A percentile compares a stretch with the other conserved stretches of the same genome.
phyloP scores from a whole-genome alignment of 208 protist genomes.

The Acanthamoeba castellanii region DNA sequence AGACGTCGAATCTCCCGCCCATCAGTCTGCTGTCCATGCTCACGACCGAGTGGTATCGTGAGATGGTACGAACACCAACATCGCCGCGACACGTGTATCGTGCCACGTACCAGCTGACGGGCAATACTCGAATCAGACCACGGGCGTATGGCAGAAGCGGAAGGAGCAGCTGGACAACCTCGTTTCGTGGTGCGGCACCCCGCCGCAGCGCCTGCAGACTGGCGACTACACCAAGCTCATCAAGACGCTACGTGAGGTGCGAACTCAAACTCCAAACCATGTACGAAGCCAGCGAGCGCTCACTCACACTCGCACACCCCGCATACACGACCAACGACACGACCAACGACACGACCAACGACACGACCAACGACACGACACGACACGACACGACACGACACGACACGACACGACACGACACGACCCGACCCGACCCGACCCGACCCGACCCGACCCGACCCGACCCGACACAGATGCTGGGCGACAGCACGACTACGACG shows the following conservation, averaged over 20 bases:
- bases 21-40: slow-evolving; percentile 23
- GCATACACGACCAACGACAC: too few relatives aligned
- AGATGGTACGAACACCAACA: slow-evolving; percentile 4
- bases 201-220: not conserved
- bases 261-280: too few relatives aligned
- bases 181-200: slow-evolving; percentile 5
- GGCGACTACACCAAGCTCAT: slow-evolving; percentile 69
- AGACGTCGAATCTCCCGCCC: not conserved
- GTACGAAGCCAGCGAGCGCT: too few relatives aligned
- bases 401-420: too few relatives aligned
- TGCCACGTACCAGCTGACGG: not conserved
- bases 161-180: slow-evolving; percentile 64
- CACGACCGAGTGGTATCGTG: slow-evolving; percentile 41
- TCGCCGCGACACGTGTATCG: not conserved
- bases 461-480: too few relatives aligned
- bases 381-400: too few relatives aligned
- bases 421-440: too few relatives aligned
- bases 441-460: too few relatives aligned
- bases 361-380: too few relatives aligned
- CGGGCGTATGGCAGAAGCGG: slow-evolving; percentile 37
- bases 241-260: slow-evolving; percentile 46
- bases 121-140: not conserved
- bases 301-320: too few relatives aligned
- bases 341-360: too few relatives aligned
- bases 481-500: slow-evolving; percentile 24